Conservation (phyloP, 345 rosid species). For the Heritiera fomes region DNA sequence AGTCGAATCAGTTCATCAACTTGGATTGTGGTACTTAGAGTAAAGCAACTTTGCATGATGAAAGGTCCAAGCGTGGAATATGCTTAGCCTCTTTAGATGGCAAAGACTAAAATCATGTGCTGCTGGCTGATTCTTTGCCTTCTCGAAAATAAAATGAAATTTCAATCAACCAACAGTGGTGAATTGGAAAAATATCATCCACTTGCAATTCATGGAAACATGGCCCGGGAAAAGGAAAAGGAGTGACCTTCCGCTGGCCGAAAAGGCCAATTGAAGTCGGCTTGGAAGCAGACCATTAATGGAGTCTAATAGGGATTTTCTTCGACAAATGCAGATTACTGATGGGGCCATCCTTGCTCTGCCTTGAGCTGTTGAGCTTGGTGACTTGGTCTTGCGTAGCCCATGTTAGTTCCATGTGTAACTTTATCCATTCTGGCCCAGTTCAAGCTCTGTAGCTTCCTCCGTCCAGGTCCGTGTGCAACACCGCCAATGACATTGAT, state of each 20-base stretch:
- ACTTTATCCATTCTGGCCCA: not conserved
- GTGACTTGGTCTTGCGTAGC: not conserved
- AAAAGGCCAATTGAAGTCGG: not conserved
- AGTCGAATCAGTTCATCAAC: not conserved
- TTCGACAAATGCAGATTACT: not conserved
- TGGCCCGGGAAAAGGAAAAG: not conserved
- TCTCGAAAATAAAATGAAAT: not conserved
- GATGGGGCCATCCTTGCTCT: not conserved
- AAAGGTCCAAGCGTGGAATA: slow-evolving; percentile 12
- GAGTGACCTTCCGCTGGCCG: too few relatives aligned
- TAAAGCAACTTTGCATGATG: not conserved
- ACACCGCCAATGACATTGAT: not conserved
- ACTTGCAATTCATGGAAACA: not conserved
- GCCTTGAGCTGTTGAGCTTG: not conserved
- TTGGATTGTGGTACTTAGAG: not conserved
- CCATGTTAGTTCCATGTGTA: not conserved
- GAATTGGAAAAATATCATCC: not conserved
- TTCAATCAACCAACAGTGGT: not conserved
- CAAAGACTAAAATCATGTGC: slow-evolving; percentile 8
- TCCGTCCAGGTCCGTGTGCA: slow-evolving; percentile 7
- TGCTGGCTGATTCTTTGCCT: not conserved
- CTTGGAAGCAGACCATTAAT: not conserved
- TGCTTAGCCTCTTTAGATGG: not conserved
- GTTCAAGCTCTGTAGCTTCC: not conserved
- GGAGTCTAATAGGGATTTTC: not conserved